These are phyloP conservation scores for Biscogniauxia marginata DNA, from an alignment of 2,329 filamentous ascomycete genomes.

Conservation along the genomic window DNA sequence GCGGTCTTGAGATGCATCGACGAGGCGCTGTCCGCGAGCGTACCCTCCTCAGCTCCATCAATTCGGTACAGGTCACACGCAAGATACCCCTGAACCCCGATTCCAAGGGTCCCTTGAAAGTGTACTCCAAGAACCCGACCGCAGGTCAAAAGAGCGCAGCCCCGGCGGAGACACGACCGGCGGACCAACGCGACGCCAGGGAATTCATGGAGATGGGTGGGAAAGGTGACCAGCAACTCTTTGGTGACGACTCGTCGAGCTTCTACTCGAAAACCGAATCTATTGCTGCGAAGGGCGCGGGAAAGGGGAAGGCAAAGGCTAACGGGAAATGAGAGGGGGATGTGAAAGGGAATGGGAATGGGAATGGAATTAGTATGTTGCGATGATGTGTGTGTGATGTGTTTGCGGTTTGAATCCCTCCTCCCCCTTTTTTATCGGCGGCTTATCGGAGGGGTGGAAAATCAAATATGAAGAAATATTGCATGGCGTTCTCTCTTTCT, in stretches of 20 bases:
- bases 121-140: constrained; percentile 69
- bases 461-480: no score
- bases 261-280: constrained; percentile 47
- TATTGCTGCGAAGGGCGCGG: constrained; percentile 24
- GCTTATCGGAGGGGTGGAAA: no score
- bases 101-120: constrained; percentile 62
- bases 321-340: constrained; percentile 27
- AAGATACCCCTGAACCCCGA: constrained; percentile 58
- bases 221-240: constrained; percentile 79
- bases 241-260: constrained; percentile 58
- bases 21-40: constrained; percentile 79
- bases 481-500: no score
- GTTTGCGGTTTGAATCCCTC: no score
- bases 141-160: constrained; percentile 41
- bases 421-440: no score
- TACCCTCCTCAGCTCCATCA: constrained; percentile 79
- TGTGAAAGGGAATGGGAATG: constrained; percentile 15
- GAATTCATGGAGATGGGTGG: constrained; percentile 87
- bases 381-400: no score
- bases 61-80: constrained; percentile 61
- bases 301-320: constrained; percentile 19
- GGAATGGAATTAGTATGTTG: no score
- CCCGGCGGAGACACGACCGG: constrained; percentile 63
- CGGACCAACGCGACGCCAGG: constrained; percentile 62
- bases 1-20: constrained; percentile 77